These are phyloP conservation scores for Pestalotiopsis sp. DNA, from an alignment of 2,329 filamentous ascomycete species.

Conservation along the genomic window DNA sequence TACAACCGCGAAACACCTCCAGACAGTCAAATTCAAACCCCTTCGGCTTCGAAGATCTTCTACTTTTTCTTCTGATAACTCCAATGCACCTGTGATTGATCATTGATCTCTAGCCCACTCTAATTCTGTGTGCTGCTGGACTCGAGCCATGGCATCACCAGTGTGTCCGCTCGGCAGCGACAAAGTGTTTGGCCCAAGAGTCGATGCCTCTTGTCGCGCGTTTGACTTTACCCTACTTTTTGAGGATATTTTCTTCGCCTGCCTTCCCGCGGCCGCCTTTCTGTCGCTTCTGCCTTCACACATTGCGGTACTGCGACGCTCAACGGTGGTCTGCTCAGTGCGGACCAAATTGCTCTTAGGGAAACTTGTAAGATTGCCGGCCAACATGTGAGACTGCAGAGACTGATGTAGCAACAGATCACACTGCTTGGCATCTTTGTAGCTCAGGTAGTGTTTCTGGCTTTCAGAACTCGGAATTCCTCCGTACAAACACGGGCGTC, in stretches of 20 bases:
- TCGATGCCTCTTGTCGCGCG: slow-evolving; percentile 24
- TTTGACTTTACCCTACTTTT: slow-evolving; percentile 33
- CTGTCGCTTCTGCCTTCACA: slow-evolving; percentile 19
- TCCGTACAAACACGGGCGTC: slow-evolving; percentile 19
- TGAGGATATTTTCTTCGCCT: slow-evolving; percentile 28
- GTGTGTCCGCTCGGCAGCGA: slow-evolving; percentile 14
- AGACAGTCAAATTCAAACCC: too few relatives aligned
- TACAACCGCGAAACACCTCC: neutral
- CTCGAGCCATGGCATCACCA: neutral
- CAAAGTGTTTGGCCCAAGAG: slow-evolving; percentile 24
- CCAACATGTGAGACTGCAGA: neutral
- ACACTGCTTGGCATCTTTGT: slow-evolving; percentile 16
- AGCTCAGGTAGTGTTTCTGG: slow-evolving; percentile 21
- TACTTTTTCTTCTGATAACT: too few relatives aligned
- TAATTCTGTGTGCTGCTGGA: neutral
- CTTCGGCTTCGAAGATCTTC: too few relatives aligned
- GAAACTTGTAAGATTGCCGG: slow-evolving; percentile 19
- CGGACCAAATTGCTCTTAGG: slow-evolving; percentile 11
- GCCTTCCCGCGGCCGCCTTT: slow-evolving; percentile 21
- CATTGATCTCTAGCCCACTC: neutral
- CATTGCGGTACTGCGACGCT: slow-evolving; percentile 9
- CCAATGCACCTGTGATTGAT: neutral
- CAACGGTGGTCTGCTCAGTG: slow-evolving; percentile 7
- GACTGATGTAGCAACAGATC: slow-evolving; percentile 10
- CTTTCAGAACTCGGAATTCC: slow-evolving; percentile 13